Evolutionary conservation across 2,329 filamentous ascomycete species (phyloP), one percentile per base, ranked within the genome.

Genomic region (Elsinoe fawcettii): DNA sequence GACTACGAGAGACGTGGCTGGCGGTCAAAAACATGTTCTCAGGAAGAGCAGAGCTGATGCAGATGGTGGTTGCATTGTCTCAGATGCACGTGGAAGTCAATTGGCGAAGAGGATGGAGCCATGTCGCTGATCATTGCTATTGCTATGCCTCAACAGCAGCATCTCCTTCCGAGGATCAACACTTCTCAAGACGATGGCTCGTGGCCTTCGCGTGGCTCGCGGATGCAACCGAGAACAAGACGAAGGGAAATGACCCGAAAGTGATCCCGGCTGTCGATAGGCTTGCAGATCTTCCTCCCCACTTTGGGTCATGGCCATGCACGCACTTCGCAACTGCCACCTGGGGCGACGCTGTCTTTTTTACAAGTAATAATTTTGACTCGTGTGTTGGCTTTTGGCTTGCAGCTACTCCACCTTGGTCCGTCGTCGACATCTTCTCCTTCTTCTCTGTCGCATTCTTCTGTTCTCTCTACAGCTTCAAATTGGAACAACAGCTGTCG

Each of bases 171-270:
- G 5, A n/a, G 14, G 34, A 37, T 37, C 34, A 12, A 12, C 34
- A 37, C 6, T 37, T 12, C 34, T 14, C 14, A 37, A 37, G 14
- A 14, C 3, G 9, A 22, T 25, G 20, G 41, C 41, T 46, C 41
- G 41, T 46, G 41, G 41, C 41, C 41, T 25, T 46, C 41, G 41
- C 41, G 41, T 46, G 41, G 41, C 41, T 25, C 41, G 23, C 41
- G 41, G 41, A 12, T 23, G 12, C 22, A 46, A 46, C 41, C 41
- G 41, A 46, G 41, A 22, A 25, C 20, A 25, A n/a, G n/a, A n/a
- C n/a, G n/a, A n/a, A n/a, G n/a, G n/a, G 11, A 46, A 23, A 46
- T 46, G 41, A 25, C 41, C 41, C 41, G 41, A 46, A 25, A 46
- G 41, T 46, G 41, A 25, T 12, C 20, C 41, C 41, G 41, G 41